Percentiles rank a stretch among this genome's conserved stretches.
phyloP scores from a whole-genome alignment of 495 filamentous ascomycete genomes.

The Pyronema domesticum region DNA sequence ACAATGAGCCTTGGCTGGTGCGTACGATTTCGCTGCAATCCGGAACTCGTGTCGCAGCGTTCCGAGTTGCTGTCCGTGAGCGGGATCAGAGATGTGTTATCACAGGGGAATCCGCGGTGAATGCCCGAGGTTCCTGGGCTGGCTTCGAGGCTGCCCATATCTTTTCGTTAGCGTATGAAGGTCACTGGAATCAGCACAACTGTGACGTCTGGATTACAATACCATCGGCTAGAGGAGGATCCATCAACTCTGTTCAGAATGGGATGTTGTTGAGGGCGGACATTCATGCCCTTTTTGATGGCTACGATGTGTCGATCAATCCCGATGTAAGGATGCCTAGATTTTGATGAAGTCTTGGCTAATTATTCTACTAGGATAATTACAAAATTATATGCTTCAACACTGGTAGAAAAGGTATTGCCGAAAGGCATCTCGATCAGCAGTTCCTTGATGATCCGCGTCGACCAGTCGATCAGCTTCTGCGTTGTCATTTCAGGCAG shows the following conservation, averaged over 20 bases:
- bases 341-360: neutral
- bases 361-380: conserved; percentile 11
- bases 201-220: conserved; percentile 25
- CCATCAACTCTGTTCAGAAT: conserved; percentile 28
- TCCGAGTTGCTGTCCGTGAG: conserved; percentile 23
- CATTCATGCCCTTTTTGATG: conserved; percentile 25
- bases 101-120: conserved; percentile 13
- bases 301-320: conserved; percentile 19
- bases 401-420: conserved; percentile 16
- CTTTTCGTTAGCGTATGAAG: conserved; percentile 26
- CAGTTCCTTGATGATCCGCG: conserved; percentile 24
- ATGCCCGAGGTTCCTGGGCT: conserved; percentile 9
- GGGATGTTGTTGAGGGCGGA: conserved; percentile 22
- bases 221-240: conserved; percentile 7
- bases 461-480: conserved; percentile 25
- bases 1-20: conserved; percentile 19
- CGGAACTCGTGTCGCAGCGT: conserved; percentile 19
- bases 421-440: conserved; percentile 25
- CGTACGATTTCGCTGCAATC: conserved; percentile 17
- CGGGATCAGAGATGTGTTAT: conserved; percentile 26
- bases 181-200: conserved; percentile 19
- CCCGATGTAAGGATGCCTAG: neutral
- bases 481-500: conserved; percentile 31
- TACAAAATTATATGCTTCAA: conserved; percentile 27
- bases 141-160: conserved; percentile 27